Conservation (phyloP, 108 stramenopile species). For the Cyclostephanos invisitatus region DNA sequence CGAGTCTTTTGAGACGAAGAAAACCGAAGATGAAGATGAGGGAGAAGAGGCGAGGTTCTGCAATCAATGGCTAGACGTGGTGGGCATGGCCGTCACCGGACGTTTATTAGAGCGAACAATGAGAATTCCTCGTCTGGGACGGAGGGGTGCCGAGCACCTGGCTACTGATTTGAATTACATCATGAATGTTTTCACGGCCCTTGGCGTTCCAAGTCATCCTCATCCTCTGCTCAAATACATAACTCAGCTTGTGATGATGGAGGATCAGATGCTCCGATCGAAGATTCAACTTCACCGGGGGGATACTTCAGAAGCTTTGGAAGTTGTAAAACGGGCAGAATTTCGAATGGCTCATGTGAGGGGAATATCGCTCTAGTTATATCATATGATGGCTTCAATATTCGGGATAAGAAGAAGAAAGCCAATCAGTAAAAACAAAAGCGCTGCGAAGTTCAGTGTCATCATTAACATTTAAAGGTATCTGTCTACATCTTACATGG, state of each 20-base stretch:
- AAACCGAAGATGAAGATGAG: conserved; percentile 49
- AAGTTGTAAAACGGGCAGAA: conserved; percentile 51
- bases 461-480: too few species aligned
- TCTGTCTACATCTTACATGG: too few species aligned
- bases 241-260: conserved; percentile 54
- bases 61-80: conserved; percentile 83
- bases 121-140: conserved; percentile 77
- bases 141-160: conserved; percentile 81
- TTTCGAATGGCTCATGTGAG: conserved; percentile 44
- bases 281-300: conserved; percentile 42
- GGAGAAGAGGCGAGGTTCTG: conserved; percentile 66
- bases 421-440: too few species aligned
- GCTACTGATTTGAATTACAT: conserved; percentile 80
- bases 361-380: conserved; percentile 26
- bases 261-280: conserved; percentile 46
- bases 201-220: conserved; percentile 82
- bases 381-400: too few species aligned
- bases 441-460: too few species aligned
- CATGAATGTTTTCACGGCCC: conserved; percentile 79
- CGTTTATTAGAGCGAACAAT: conserved; percentile 71
- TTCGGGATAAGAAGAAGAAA: too few species aligned
- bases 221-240: conserved; percentile 76
- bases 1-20: conserved; percentile 52
- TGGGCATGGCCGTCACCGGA: conserved; percentile 78
- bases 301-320: conserved; percentile 40